Evolutionary conservation across 2,329 filamentous ascomycete genomes (phyloP).

Genomic region (Fusarium clavum): DNA sequence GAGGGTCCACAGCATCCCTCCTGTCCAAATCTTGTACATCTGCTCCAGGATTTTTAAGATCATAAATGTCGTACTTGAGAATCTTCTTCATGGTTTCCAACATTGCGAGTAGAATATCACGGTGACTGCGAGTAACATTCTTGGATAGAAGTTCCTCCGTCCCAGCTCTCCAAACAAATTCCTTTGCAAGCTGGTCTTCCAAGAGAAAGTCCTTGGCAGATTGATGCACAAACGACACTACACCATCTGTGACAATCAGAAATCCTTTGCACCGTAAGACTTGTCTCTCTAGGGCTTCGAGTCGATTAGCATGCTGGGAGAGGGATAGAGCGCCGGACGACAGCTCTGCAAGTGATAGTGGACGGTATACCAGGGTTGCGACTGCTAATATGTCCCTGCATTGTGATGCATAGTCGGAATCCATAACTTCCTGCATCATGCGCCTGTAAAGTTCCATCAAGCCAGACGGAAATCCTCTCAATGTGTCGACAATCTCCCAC

Average conservation of each 20-base stretch:
- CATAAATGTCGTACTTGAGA: neutral
- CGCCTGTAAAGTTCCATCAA: neutral
- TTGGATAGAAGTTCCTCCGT: neutral
- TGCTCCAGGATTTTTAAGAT: neutral
- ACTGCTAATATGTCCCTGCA: neutral
- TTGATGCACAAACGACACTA: neutral
- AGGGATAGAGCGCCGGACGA: neutral
- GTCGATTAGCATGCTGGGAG: neutral
- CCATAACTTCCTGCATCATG: neutral
- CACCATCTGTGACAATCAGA: neutral
- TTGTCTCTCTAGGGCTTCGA: neutral
- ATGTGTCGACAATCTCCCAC: rapidly evolving
- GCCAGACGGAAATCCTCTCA: neutral
- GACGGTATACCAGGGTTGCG: neutral
- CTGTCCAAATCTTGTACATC: neutral
- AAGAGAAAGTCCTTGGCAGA: neutral
- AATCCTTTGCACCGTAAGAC: neutral
- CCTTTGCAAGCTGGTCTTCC: neutral
- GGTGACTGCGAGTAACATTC: neutral
- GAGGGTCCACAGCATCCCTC: neutral
- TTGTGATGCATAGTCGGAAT: neutral
- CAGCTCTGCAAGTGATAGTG: neutral
- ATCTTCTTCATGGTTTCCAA: neutral
- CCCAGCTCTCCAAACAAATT: neutral
- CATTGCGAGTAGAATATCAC: neutral